Conservation (phyloP, 2,329 filamentous ascomycete species). For the Alternaria ventricosa region DNA sequence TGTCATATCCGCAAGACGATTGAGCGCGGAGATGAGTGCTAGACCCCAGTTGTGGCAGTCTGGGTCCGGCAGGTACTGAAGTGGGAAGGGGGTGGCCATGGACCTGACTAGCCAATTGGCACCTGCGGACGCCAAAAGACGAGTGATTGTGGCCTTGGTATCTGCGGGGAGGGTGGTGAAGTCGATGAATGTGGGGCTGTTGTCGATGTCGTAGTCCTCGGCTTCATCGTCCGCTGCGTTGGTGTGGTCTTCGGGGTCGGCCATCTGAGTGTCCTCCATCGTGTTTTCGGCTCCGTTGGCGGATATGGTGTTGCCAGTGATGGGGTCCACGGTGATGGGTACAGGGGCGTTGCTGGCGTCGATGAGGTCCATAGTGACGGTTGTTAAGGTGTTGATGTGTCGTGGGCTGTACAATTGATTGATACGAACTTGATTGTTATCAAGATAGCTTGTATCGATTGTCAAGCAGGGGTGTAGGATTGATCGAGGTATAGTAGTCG, state of each 20-base stretch:
- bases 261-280: background rate
- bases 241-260: background rate
- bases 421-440: background rate
- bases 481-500: background rate
- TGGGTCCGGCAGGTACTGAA: background rate
- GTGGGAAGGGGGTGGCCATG: background rate
- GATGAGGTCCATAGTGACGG: background rate
- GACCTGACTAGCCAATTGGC: background rate
- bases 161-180: background rate
- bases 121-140: background rate
- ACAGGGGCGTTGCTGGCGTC: background rate
- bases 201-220: background rate
- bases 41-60: background rate
- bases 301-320: background rate
- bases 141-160: background rate
- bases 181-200: background rate
- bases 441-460: background rate
- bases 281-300: background rate
- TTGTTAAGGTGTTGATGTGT: background rate
- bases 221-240: background rate
- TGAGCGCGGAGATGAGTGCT: background rate
- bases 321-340: background rate
- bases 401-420: background rate
- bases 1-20: background rate
- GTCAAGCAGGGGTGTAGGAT: background rate